Evolutionary conservation across 139 green algal species (phyloP), one percentile per base, ranked within the genome.

Genomic region (Coelastrella sp.): DNA sequence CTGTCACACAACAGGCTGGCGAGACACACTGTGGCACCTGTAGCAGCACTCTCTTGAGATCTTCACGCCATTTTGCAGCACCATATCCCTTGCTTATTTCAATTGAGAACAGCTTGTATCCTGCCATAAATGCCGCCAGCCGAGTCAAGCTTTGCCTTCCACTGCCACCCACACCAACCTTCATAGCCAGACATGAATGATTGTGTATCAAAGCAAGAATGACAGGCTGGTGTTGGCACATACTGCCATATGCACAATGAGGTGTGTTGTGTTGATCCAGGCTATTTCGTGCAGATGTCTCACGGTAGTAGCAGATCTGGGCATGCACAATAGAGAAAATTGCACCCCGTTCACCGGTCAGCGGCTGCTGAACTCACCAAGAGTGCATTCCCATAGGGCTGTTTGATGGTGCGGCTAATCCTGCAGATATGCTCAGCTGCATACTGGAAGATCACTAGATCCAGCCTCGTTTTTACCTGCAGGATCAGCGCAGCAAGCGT

Each of bases 101-200:
- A 45, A 95, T 93, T 69, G 92, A 73, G 92, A 98, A 97, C 15
- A 92, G 92, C 86, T 91, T 94, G 25, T 93, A 93, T 41, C 92
- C 95, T 2, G 93, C 89, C 34, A 98, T 96, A 90, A 97, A 95
- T 17, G 96, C 91, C 2, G 94, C 94, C 62, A 99, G 90, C 1
- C 93, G 88, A 15, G 88, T 88, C 17, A 94, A 87, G 34, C 87
- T 92, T 90, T 98, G 96, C 91, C 98, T 98, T 53, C 96, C 96
- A 23, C 87, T 95, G 77, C 96, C 96, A 66, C 96, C 96, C 53
- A 99, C 96, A 64, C 96, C 96, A 38, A 99, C 96, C 78, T 98
- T 92, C 88, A 98, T 7, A 34, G 21, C 8, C 27, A 64, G 45
- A 13, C n/a, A 57, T 9, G 15, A 23, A 57, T 57, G 45, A 57